These are phyloP conservation scores for Ilyonectria sp. DNA, from an alignment of 2,329 filamentous ascomycete species.

Conservation along the genomic window DNA sequence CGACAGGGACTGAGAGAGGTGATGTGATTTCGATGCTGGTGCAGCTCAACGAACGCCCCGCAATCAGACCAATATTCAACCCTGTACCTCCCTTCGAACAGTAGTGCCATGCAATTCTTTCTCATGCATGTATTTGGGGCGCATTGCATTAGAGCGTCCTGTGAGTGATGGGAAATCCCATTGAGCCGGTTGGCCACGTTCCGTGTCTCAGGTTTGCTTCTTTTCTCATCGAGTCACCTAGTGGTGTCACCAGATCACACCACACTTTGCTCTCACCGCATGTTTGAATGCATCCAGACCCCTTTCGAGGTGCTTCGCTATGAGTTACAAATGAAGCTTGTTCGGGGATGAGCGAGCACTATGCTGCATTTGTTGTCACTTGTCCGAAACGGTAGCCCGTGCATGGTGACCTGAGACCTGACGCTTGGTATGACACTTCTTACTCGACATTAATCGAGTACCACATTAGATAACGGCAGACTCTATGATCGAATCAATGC, in stretches of 20 bases:
- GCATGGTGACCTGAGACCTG: neutral
- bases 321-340: neutral
- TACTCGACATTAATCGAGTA: neutral
- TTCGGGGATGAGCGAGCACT: neutral
- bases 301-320: neutral
- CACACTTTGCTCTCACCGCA: conserved; percentile 17
- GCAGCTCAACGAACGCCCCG: conserved; percentile 12
- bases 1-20: conserved; percentile 5
- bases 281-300: conserved; percentile 5
- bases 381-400: neutral
- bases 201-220: conserved; percentile 1
- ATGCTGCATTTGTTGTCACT: neutral
- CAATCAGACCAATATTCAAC: conserved; percentile 18
- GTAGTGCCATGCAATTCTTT: conserved; percentile 8
- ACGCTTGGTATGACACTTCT: neutral
- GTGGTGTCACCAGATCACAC: conserved; percentile 3
- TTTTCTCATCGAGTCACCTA: conserved; percentile 1
- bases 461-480: neutral
- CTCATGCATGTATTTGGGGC: conserved; percentile 22
- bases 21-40: neutral
- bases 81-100: neutral
- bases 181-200: conserved; percentile 12
- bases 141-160: conserved; percentile 6
- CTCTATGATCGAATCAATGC: neutral
- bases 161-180: neutral